Evolutionary conservation across 1,284 basidiomycete genomes (phyloP).

Genomic region (Microbotryum violaceum): DNA sequence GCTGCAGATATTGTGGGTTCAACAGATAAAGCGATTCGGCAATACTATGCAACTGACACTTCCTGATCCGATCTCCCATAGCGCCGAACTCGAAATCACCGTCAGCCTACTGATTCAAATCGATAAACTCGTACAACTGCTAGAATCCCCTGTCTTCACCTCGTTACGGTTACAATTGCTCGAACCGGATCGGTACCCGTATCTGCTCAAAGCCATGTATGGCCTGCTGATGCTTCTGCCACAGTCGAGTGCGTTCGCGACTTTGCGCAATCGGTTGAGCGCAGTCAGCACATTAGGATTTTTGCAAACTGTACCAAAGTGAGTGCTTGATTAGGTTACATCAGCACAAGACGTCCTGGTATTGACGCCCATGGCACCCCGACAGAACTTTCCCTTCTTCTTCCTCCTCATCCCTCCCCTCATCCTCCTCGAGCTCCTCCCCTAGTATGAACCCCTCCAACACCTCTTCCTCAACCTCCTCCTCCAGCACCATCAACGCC

Average conservation of each 20-base stretch:
- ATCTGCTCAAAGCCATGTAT: slow-evolving; percentile 95
- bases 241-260: slow-evolving; percentile 93
- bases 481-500: slow-evolving; percentile 46
- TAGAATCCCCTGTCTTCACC: slow-evolving; percentile 97
- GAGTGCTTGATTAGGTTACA: slow-evolving; percentile 33
- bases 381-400: too few species aligned
- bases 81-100: slow-evolving; percentile 92
- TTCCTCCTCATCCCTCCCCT: not conserved
- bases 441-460: slow-evolving; percentile 12
- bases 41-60: too few species aligned
- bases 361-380: not conserved
- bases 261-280: slow-evolving; percentile 83
- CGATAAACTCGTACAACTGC: slow-evolving; percentile 95
- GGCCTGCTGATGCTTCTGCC: slow-evolving; percentile 95
- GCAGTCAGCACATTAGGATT: slow-evolving; percentile 94
- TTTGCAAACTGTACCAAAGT: slow-evolving; percentile 77
- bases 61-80: slow-evolving; percentile 38
- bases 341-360: not conserved
- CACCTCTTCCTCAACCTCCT: slow-evolving; percentile 40
- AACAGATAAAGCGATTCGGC: slow-evolving; percentile 9
- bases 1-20: slow-evolving; percentile 82
- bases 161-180: slow-evolving; percentile 93
- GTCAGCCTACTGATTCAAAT: slow-evolving; percentile 91
- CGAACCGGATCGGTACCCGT: slow-evolving; percentile 93
- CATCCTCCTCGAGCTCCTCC: slow-evolving; percentile 17